A percentile compares a stretch with the other conserved stretches of the same genome.
phyloP scores from a whole-genome alignment of 768 basidiomycete genomes.

The Podaxis sp. region DNA sequence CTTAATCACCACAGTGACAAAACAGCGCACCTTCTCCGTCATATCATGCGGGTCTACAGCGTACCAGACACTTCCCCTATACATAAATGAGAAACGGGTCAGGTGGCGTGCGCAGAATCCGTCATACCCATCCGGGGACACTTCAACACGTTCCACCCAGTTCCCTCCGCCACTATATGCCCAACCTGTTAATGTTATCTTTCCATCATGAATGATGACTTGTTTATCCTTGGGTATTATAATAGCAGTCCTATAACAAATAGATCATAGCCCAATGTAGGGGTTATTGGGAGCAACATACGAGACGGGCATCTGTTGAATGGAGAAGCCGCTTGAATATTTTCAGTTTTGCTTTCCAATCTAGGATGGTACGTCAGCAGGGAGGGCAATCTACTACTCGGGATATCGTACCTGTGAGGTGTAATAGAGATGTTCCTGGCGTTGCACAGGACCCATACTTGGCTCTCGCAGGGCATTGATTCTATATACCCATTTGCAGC shows the following conservation, averaged over 20 bases:
- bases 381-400: not conserved
- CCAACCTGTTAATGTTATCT: slow-evolving; percentile 38
- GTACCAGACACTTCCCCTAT: slow-evolving; percentile 48
- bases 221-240: slow-evolving; percentile 39
- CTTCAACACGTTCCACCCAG: slow-evolving; percentile 54
- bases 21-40: slow-evolving; percentile 38
- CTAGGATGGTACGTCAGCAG: slow-evolving; percentile 19
- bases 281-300: slow-evolving; percentile 22
- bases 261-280: not conserved
- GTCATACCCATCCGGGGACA: slow-evolving; percentile 42
- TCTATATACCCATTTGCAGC: slow-evolving; percentile 48
- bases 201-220: slow-evolving; percentile 44
- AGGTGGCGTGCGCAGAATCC: no score
- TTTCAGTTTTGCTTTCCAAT: slow-evolving; percentile 49
- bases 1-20: not conserved
- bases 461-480: slow-evolving; percentile 47
- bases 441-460: slow-evolving; percentile 48
- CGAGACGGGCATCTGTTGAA: slow-evolving; percentile 58
- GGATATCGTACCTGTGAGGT: slow-evolving; percentile 35
- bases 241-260: slow-evolving; percentile 39
- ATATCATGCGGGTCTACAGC: slow-evolving; percentile 39
- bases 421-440: slow-evolving; percentile 51
- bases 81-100: not conserved
- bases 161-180: slow-evolving; percentile 45
- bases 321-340: slow-evolving; percentile 52